A percentile compares a stretch with the other conserved stretches of the same genome.
Evolutionary conservation across 139 green algal species (phyloP).

Genomic region (Volvox reticuliferus): DNA sequence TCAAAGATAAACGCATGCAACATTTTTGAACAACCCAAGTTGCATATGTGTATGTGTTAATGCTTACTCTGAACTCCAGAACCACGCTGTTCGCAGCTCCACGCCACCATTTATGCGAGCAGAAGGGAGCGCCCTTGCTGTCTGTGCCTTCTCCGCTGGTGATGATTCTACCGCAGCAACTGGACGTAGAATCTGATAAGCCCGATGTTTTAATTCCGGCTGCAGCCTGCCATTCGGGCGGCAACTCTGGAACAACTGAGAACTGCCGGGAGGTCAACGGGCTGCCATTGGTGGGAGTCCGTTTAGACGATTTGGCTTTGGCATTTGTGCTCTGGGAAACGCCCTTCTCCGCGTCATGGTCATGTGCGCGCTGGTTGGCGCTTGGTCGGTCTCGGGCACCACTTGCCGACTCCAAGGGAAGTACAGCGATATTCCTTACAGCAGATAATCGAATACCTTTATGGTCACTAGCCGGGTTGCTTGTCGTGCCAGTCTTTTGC

Average conservation of each 20-base stretch:
- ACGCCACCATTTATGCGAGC: background rate
- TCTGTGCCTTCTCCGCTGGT: background rate
- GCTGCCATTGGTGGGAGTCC: background rate
- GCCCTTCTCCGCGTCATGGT: background rate
- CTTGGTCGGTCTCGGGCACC: background rate
- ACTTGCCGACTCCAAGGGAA: background rate
- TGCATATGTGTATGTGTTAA: background rate
- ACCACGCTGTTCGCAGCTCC: background rate
- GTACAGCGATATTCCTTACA: background rate
- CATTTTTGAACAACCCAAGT: too few species aligned
- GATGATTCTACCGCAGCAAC: background rate
- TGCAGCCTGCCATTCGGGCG: constrained; percentile 7
- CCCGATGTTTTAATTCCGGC: constrained; percentile 3
- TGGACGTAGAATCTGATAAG: background rate
- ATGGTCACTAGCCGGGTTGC: background rate
- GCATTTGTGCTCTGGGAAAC: background rate
- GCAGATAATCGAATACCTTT: background rate
- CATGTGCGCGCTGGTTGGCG: background rate
- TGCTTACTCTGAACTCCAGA: constrained; percentile 2
- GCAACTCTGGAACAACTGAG: background rate
- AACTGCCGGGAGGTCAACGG: background rate
- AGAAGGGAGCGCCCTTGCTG: background rate
- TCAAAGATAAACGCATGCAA: too few species aligned
- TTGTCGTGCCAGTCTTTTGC: background rate
- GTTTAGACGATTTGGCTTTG: background rate